Percentiles rank a stretch among this genome's conserved stretches.
phyloP scores from a whole-genome alignment of 495 filamentous ascomycete species.

The Endocarpon pusillum region DNA sequence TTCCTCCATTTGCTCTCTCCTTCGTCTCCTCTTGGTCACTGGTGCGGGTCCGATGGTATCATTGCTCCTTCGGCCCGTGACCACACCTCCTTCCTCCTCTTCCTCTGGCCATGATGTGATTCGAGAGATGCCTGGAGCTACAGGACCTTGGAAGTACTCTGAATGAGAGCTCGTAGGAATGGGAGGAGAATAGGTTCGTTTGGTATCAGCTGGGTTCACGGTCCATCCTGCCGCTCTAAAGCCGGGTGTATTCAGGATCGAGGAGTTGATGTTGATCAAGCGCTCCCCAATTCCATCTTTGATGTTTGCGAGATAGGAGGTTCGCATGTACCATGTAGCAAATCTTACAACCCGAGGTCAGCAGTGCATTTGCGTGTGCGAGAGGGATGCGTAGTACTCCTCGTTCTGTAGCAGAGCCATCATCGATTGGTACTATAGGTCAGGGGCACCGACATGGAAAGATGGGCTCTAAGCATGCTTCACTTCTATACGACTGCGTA shows the following conservation, averaged over 20 bases:
- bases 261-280: conserved; percentile 79
- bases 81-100: conserved; percentile 64
- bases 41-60: conserved; percentile 54
- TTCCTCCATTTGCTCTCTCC: conserved; percentile 65
- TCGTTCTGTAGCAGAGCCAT: conserved; percentile 97
- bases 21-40: conserved; percentile 31
- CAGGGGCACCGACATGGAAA: no score
- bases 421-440: no score
- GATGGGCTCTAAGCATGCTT: no score
- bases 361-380: neutral
- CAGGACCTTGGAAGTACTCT: conserved; percentile 77
- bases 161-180: conserved; percentile 81
- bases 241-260: conserved; percentile 80
- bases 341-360: conserved; percentile 36
- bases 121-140: conserved; percentile 8
- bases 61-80: conserved; percentile 56
- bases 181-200: conserved; percentile 86
- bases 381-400: conserved; percentile 41
- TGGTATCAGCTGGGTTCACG: conserved; percentile 55
- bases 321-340: conserved; percentile 83
- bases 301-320: conserved; percentile 74
- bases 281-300: conserved; percentile 94
- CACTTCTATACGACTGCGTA: no score
- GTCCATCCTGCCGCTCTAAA: conserved; percentile 94
- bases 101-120: conserved; percentile 42